A percentile compares a stretch with the other conserved stretches of the same genome.
phyloP scores from a whole-genome alignment of 768 basidiomycete genomes.

The Amyloporia xantha region DNA sequence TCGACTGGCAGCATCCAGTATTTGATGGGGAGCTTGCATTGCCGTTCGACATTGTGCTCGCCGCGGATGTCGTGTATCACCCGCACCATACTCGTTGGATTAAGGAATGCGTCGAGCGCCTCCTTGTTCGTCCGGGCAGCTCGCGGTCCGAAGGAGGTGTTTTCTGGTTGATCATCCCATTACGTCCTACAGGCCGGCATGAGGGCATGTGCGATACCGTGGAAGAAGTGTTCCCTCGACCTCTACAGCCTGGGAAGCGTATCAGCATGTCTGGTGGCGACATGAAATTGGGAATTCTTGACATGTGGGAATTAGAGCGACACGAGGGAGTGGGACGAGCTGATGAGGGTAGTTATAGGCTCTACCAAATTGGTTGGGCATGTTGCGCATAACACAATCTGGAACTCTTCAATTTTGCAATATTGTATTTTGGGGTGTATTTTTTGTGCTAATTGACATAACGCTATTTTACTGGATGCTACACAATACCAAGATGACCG shows the following conservation, averaged over 20 bases:
- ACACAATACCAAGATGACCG: constrained; percentile 11
- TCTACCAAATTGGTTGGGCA: constrained; percentile 71
- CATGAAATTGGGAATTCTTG: constrained; percentile 39
- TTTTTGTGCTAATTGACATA: constrained; percentile 6
- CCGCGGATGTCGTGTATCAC: constrained; percentile 77
- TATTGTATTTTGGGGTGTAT: constrained; percentile 1
- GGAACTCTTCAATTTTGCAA: background rate
- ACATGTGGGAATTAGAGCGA: constrained; percentile 40
- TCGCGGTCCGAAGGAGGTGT: constrained; percentile 31
- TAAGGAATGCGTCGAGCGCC: constrained; percentile 46
- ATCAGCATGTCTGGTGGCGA: constrained; percentile 1
- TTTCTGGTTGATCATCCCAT: constrained; percentile 70
- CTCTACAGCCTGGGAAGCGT: background rate
- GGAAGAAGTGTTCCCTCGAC: constrained; percentile 41
- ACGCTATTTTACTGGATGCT: constrained; percentile 2
- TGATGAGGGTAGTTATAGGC: constrained; percentile 61
- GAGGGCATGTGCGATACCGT: constrained; percentile 54
- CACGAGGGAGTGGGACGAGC: constrained; percentile 54
- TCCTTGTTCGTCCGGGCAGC: constrained; percentile 29
- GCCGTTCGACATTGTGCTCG: constrained; percentile 66
- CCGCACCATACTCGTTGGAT: constrained; percentile 67
- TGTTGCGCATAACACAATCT: background rate
- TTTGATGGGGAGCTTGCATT: constrained; percentile 26
- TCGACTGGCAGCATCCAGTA: constrained; percentile 61
- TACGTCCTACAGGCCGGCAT: constrained; percentile 59